A percentile compares a stretch with the other conserved stretches of the same genome.
These are phyloP conservation scores for Cordyceps tenuipes DNA, from an alignment of 2,329 filamentous ascomycete species.

Conservation along the genomic window DNA sequence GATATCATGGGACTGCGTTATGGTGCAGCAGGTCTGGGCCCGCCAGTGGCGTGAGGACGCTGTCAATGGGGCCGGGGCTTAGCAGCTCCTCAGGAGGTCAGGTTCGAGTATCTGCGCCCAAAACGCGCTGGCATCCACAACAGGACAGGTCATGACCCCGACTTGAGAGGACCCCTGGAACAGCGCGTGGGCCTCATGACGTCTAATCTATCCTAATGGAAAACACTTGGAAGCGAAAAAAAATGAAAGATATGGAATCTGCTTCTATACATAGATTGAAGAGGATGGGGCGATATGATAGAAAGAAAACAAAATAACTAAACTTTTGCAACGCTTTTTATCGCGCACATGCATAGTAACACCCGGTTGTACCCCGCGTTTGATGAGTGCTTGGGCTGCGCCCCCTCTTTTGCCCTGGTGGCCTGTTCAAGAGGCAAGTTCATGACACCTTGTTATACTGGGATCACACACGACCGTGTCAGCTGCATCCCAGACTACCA, in stretches of 20 bases:
- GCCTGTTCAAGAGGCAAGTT: conserved; percentile 1
- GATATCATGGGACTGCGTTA: conserved; percentile 2
- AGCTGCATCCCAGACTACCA: not conserved
- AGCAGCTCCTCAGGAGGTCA: conserved; percentile 3
- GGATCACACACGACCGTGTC: not conserved
- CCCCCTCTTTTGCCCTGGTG: conserved; percentile 4
- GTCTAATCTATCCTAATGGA: not conserved
- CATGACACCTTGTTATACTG: conserved; percentile 1
- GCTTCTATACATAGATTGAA: not conserved
- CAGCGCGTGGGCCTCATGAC: not conserved
- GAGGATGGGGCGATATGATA: not conserved
- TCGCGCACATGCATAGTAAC: not conserved
- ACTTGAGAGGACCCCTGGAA: not conserved
- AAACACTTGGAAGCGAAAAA: not conserved
- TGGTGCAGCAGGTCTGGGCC: not conserved
- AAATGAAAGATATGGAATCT: not conserved
- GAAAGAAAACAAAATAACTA: not conserved
- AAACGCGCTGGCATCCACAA: not conserved
- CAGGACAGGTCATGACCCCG: conserved; percentile 4
- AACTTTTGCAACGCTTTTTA: not conserved
- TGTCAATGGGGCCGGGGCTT: not conserved
- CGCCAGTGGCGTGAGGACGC: not conserved
- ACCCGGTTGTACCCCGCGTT: not conserved
- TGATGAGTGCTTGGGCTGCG: not conserved
- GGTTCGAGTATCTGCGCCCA: not conserved